Base-by-base conservation (phyloP, 2,329 filamentous ascomycete species). In the Botryotinia globosa region DNA sequence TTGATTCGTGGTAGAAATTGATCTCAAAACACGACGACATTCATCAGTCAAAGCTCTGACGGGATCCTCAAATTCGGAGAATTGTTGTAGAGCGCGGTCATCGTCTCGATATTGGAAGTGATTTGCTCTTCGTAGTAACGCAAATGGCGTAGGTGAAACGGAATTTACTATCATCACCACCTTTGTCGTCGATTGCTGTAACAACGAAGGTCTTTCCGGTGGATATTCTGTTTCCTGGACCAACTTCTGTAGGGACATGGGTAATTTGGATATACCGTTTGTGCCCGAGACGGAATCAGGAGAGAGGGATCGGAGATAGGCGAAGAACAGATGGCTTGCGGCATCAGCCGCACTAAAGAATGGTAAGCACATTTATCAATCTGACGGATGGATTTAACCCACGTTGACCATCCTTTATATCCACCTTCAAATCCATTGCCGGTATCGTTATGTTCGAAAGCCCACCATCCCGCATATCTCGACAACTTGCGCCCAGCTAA, bases 401-500 rank as follows among this genome's bases (percentile, higher is more conserved):
- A 94, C 92, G 85, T 90, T 77, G 91, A 85, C 94, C 96, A 99
- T 62, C 89, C 89, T 80, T 92, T 93, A 83, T 99, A 99, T 71
- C 95, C 94, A 58, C 93, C 93, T 77, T 98, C 96, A 78, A 99
- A 99, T 25, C 96, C 96, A 80, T 92, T 95, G 59, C 92, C 92
- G 10, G 90, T 90, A 80, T 98, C 94, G 64, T 86, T 88, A 77
- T 97, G 93, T 79, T 98, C 95, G 81, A 99, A 99, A 1, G 95
- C 94, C 96, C 96, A 99, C 96, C 96, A 99, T 63, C 94, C 94
- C 58, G 95, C 96, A 87, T 97, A 93, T 77, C 96, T 89, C 16
- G 96, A 98, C 71, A 99, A 87, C 82, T 98, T 98, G 76, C 94
- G 90, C 39, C 96, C 96, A 74, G 94, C 93, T 75, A 99, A 89